Base-by-base conservation (phyloP, 306 rosid species). In the Pyrus betulifolia region DNA sequence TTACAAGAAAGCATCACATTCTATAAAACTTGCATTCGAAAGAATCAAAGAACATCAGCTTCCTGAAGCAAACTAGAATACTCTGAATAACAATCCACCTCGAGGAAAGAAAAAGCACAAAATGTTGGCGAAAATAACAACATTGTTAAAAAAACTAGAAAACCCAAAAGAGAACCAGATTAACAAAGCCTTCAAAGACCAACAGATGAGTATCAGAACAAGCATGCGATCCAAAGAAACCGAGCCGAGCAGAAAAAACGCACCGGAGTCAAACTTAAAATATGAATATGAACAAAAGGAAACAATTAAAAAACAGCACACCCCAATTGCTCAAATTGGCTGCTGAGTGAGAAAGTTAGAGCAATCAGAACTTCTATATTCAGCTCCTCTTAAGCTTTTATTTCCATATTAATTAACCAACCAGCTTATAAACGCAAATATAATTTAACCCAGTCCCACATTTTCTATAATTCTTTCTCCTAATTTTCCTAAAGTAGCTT, bases 1-100 rank as follows among this genome's bases (percentile, higher is more conserved):
- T 84, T 83, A 75, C 91, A 93, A 88, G 93, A 80, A 91, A 86
- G 94, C 88, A 91, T 90, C 97, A 84, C 86, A 84, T 88, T 88
- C 82, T 67, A 70, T 31, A 70, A 76, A 71, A 76, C 88, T 76
- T 79, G 64, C 25, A 19, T 71, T 77, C 63, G 57, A 74, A 40
- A 80, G 90, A 88, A 93, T 82, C 76, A 78, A 74, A 70, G 79
- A 82, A 79, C 84, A 82, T 81, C 74, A 79, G 79, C 73, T 52
- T 77, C 84, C 81, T 40, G 70, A 91, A 87, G 89, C 88, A 87
- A 89, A 87, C 91, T 76, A 60, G 65, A 76, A 79, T 57, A 45
- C 55, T 77, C 75, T 71, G 70, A 81, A 73, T 73, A 84, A 77
- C 63, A 85, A 79, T 61, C 75, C 79, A 67, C 79, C 82, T 70